Conservation (phyloP, 1,139 yeast genomes). For the Saccharomycopsis hybrid region DNA sequence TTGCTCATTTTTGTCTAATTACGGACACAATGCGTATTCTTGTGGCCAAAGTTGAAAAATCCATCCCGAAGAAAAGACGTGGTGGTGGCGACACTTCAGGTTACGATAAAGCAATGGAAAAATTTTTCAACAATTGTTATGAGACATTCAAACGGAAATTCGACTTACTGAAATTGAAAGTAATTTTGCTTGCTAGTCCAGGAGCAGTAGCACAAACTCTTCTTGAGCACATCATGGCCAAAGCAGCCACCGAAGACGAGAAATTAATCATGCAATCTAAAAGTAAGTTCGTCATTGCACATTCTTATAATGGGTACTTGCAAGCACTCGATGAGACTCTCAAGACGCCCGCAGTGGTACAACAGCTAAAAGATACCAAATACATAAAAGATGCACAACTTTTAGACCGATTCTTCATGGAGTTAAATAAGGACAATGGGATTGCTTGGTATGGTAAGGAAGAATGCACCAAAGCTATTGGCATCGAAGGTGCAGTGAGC, state of each 20-base stretch:
- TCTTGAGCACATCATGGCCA: constrained; percentile 46
- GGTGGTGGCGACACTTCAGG: constrained; percentile 70
- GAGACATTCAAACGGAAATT: constrained; percentile 62
- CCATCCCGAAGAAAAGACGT: constrained; percentile 80
- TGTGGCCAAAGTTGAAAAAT: constrained; percentile 71
- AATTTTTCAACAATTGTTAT: constrained; percentile 60
- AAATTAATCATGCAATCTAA: constrained; percentile 51
- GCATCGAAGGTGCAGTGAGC: constrained; percentile 64
- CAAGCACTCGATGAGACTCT: constrained; percentile 88
- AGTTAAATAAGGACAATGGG: constrained; percentile 71
- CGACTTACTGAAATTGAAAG: constrained; percentile 66
- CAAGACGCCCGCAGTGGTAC: constrained; percentile 60
- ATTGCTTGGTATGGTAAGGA: constrained; percentile 91
- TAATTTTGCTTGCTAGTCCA: constrained; percentile 83
- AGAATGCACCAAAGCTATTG: constrained; percentile 70
- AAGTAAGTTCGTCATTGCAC: constrained; percentile 69
- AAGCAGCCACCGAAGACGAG: constrained; percentile 51
- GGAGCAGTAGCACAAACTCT: constrained; percentile 78
- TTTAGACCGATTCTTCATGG: constrained; percentile 71
- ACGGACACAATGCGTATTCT: constrained; percentile 87
- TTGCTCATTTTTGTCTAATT: constrained; percentile 84
- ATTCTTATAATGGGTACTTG: constrained; percentile 85
- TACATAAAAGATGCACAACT: constrained; percentile 70
- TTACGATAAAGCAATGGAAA: constrained; percentile 72
- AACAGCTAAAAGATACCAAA: constrained; percentile 69